These are phyloP conservation scores for Pyrenochaeta sp. DNA, from an alignment of 2,329 filamentous ascomycete species.

Conservation along the genomic window DNA sequence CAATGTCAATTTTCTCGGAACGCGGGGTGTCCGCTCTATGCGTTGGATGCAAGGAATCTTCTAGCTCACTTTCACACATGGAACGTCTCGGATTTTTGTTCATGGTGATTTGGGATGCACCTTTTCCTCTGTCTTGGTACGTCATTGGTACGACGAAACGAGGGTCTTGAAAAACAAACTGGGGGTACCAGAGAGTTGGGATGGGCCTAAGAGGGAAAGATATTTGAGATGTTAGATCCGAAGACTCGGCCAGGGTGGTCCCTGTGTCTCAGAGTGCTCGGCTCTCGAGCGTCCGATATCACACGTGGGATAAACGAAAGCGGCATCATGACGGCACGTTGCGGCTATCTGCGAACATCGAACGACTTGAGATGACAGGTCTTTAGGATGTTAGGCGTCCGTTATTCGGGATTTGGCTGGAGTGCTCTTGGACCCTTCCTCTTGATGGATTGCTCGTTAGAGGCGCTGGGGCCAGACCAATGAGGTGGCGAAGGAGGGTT, in stretches of 20 bases:
- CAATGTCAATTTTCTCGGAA: conserved; percentile 36
- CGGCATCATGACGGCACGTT: conserved; percentile 16
- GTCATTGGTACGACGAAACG: conserved; percentile 23
- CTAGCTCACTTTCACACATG: conserved; percentile 39
- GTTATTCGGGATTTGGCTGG: not conserved
- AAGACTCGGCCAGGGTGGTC: conserved; percentile 18
- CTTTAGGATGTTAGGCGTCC: not conserved
- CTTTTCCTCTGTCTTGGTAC: conserved; percentile 25
- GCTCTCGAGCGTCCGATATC: conserved; percentile 27
- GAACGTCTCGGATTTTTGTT: conserved; percentile 34
- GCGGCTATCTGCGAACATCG: conserved; percentile 1
- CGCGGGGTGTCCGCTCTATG: conserved; percentile 43
- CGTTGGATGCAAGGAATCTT: conserved; percentile 39
- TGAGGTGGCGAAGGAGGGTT: conserved; percentile 23
- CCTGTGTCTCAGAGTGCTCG: conserved; percentile 31
- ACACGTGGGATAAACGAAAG: conserved; percentile 22
- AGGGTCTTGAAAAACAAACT: conserved; percentile 22
- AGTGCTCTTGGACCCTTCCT: not conserved
- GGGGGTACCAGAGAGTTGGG: conserved; percentile 11
- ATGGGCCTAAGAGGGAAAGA: conserved; percentile 4
- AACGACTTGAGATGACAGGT: not conserved
- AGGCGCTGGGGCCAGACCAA: conserved; percentile 39
- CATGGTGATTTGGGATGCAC: conserved; percentile 14
- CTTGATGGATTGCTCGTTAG: conserved; percentile 19
- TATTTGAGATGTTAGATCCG: conserved; percentile 25